Evolutionary conservation across 129 eudicot species (phyloP).

Genomic region (Chrysanthemum lavandulifolium): DNA sequence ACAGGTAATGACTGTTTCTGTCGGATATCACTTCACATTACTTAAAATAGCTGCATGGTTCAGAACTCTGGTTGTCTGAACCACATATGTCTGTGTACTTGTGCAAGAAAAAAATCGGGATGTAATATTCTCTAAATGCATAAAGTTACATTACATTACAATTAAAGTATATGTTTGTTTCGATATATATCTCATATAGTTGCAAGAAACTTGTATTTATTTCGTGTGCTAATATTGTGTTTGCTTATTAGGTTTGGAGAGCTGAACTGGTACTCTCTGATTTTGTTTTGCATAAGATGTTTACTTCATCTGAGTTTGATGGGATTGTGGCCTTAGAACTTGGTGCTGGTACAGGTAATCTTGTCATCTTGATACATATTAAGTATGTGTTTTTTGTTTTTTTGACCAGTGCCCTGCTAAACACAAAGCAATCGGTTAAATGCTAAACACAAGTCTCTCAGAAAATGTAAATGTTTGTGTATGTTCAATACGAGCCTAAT

Average conservation of each 20-base stretch:
- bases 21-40: not conserved
- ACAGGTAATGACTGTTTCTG: slow-evolving; percentile 57
- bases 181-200: not conserved
- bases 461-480: slow-evolving; percentile 6
- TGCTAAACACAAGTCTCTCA: not conserved
- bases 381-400: too few species aligned
- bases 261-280: slow-evolving; percentile 90
- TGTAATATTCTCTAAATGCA: not conserved
- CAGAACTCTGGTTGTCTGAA: not conserved
- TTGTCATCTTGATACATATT: slow-evolving; percentile 23
- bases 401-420: too few species aligned
- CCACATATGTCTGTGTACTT: slow-evolving; percentile 1
- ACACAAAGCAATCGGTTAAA: not conserved
- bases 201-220: not conserved
- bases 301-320: slow-evolving; percentile 56
- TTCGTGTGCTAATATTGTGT: slow-evolving; percentile 6
- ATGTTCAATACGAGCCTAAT: not conserved
- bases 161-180: slow-evolving; percentile 1
- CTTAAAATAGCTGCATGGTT: not conserved
- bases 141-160: too few species aligned
- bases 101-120: not conserved
- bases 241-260: slow-evolving; percentile 68
- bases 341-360: slow-evolving; percentile 97
- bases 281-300: slow-evolving; percentile 79
- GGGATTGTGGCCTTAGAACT: slow-evolving; percentile 79